Percentiles rank a stretch among this genome's conserved stretches.
phyloP scores from a whole-genome alignment of 768 basidiomycete genomes.

The Termitomyces sp. region DNA sequence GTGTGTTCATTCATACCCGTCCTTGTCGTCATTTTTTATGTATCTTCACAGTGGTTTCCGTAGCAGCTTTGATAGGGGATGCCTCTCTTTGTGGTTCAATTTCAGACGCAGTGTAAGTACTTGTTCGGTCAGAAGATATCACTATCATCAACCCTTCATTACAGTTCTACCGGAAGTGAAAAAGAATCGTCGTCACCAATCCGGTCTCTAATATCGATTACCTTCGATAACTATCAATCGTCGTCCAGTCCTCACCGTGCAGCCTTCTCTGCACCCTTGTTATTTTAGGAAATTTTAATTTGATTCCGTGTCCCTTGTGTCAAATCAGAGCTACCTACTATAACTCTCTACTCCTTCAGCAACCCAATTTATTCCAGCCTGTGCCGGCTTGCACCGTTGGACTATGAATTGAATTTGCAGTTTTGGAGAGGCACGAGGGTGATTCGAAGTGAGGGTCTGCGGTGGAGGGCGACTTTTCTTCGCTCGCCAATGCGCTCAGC shows the following conservation, averaged over 20 bases:
- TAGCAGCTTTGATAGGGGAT: conserved; percentile 95
- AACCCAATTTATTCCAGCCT: not conserved
- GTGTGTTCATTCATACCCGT: conserved; percentile 30
- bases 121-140: not conserved
- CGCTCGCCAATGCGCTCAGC: no score
- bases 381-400: not conserved
- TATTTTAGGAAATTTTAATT: not conserved
- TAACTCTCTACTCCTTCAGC: not conserved
- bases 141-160: conserved; percentile 10
- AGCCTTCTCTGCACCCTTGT: not conserved
- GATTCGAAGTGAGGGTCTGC: no score
- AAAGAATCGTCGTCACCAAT: not conserved
- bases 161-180: conserved; percentile 80
- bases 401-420: not conserved
- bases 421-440: no score
- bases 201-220: not conserved
- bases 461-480: no score
- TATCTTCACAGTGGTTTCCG: conserved; percentile 72
- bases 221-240: not conserved
- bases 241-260: not conserved
- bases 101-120: conserved; percentile 83
- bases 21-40: not conserved
- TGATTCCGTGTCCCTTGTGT: not conserved
- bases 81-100: conserved; percentile 93
- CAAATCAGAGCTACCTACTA: not conserved